Base-by-base conservation (phyloP, 2,329 filamentous ascomycete species). In the Grosmannia huntii region DNA sequence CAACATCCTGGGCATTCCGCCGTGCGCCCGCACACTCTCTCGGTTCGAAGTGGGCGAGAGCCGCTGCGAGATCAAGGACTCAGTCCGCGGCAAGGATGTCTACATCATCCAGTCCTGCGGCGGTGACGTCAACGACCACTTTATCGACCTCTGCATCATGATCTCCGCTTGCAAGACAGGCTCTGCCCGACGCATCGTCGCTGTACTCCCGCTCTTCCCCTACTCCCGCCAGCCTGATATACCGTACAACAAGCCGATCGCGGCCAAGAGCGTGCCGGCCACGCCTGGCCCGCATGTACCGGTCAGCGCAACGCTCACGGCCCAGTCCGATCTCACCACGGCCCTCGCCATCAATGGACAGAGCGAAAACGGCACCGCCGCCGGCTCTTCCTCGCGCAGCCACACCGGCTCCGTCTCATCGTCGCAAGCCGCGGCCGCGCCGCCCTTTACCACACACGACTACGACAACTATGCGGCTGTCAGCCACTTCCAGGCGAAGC, bases 31-130 rank as follows among this genome's bases (percentile, higher is more conserved):
- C 65, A 84, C 91, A 61, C 83, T 97, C 55, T 82, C 79, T 69
- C 96, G 96, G 75, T 99, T 99, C 76, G 89, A 90, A 36, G 90
- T 94, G 56, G 94, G 94, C 65, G 94, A 97, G 76, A 95, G 89
- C 65, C 85, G 92, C 58, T 92, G 95, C 62, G 94, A 97, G 73
- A 95, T 99, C 68, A 82, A 91, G 71, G 94, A 99, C 73, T 96
- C 90, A 16, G 94, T 99, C 56, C 87, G 94, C 66, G 94, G 89
- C 66, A 99, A 99, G 72, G 94, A 99, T 83, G 94, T 96, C 70
- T 99, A 95, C 76, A 96, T 97, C 70, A 90, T 99, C 67, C 92
- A 97, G 73, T 94, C 90, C 49, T 90, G 90, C 65, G 89, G 89
- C 65, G 90, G 90, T 63, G 88, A 87, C 67, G 89, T 96, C 74